Evolutionary conservation across 441 rosid genomes (phyloP).

Genomic region (Pelargonium citronellum): DNA sequence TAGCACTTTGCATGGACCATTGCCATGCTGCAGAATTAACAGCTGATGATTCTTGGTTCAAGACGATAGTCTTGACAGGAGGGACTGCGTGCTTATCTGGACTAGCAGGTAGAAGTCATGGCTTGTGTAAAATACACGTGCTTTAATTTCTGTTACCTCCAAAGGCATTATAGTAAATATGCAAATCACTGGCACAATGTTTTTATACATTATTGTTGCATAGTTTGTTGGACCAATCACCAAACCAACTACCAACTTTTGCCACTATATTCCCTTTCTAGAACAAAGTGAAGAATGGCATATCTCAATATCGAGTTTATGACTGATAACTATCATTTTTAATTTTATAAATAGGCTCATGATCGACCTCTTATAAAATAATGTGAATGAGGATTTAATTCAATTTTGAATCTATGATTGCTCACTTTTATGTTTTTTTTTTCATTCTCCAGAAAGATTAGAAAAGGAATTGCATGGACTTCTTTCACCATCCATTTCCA

Average conservation of each 20-base stretch:
- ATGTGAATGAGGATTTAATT: no score
- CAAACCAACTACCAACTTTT: no score
- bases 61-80: conserved; percentile 74
- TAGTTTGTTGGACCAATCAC: no score
- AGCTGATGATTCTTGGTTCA: conserved; percentile 73
- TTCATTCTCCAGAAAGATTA: conserved; percentile 55
- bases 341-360: no score
- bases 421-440: conserved; percentile 11
- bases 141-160: conserved; percentile 3
- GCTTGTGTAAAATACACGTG: background rate
- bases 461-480: conserved; percentile 60
- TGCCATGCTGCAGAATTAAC: conserved; percentile 60
- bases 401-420: conserved; percentile 5
- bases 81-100: conserved; percentile 83
- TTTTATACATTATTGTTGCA: no score
- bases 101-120: conserved; percentile 48
- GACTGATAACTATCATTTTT: no score
- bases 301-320: no score
- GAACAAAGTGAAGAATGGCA: no score
- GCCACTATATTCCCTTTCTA: no score
- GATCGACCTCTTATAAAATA: no score
- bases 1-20: conserved; percentile 89
- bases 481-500: conserved; percentile 46
- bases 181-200: background rate
- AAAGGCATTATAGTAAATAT: background rate